Base-by-base conservation (phyloP, 106 monocot species). In the Dendrobium catenatum region DNA sequence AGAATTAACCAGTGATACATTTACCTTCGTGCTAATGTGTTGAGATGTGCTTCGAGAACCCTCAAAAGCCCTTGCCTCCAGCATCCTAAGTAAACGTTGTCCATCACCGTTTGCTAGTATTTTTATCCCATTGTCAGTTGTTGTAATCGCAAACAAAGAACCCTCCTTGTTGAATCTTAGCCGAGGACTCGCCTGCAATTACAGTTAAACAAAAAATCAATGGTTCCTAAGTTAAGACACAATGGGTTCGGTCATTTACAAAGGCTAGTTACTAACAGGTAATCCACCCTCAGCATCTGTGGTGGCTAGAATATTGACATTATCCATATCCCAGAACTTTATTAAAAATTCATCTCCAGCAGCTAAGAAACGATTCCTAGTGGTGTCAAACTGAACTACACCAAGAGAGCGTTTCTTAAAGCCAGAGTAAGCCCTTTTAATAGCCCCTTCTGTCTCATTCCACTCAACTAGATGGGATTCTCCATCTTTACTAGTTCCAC, bases 101-200 rank as follows among this genome's bases (percentile, higher is more conserved):
- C 98, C 98, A 91, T 99, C 98, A 82, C 84, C 73, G 54, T 99
- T 99, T 68, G 98, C 98, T 61, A 99, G 80, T 44, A 99, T 95
- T 83, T 95, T 99, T 37, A 99, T 93, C 67, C 98, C 98, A 85
- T 86, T 95, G n/a, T 99, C 98, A 58, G 49, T 91, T 48, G 49
- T 91, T 48, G 98, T 95, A 82, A 99, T 86, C 8, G 98, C 98
- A 75, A 99, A 93, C 54, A 99, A 84, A 51, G 98, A 99, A 5
- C 98, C 98, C 82, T 99, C 98, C 77, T 85, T 89, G 73, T 99
- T 99, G 84, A 99, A 99, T 89, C 98, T 89, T 49, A 99, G 82
- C 4, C 93, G 86, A 73, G 98, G 98, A 82, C 91, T 99, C 74
- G 93, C 93, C 98, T 99, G 80, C 26, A 83, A 78, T 31, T 72